Conservation (phyloP, 2,329 filamentous ascomycete genomes). For the Dactylellina cionopaga region DNA sequence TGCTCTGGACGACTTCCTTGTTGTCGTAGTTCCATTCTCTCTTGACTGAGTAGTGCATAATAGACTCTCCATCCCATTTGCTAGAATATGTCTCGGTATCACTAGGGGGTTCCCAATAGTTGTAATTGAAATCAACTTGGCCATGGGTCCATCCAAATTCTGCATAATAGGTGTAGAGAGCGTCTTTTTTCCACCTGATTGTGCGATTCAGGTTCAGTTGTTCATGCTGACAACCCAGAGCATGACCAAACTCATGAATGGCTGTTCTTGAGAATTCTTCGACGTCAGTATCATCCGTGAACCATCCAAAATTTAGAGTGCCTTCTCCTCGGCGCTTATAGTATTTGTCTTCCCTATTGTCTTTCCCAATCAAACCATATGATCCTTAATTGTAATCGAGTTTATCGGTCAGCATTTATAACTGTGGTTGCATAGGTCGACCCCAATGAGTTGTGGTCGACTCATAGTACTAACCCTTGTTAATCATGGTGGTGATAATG, state of each 20-base stretch:
- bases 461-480: background rate
- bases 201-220: conserved; percentile 54
- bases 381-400: conserved; percentile 3
- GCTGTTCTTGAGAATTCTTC: conserved; percentile 52
- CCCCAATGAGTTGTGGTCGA: background rate
- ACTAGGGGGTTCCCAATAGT: background rate
- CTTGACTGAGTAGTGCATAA: conserved; percentile 20
- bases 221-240: conserved; percentile 57
- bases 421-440: background rate
- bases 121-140: background rate
- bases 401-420: background rate
- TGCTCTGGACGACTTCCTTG: background rate
- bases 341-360: conserved; percentile 1
- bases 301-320: conserved; percentile 57
- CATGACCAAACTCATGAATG: conserved; percentile 58
- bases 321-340: too few species aligned
- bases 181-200: conserved; percentile 56
- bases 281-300: conserved; percentile 53
- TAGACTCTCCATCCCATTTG: conserved; percentile 11
- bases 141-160: background rate
- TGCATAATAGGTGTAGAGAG: conserved; percentile 53
- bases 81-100: background rate
- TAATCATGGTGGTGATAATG: background rate
- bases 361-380: conserved; percentile 9
- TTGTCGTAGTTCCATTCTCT: conserved; percentile 11